Evolutionary conservation across 2,329 filamentous ascomycete genomes (phyloP).

Genomic region (Fusarium sp.): DNA sequence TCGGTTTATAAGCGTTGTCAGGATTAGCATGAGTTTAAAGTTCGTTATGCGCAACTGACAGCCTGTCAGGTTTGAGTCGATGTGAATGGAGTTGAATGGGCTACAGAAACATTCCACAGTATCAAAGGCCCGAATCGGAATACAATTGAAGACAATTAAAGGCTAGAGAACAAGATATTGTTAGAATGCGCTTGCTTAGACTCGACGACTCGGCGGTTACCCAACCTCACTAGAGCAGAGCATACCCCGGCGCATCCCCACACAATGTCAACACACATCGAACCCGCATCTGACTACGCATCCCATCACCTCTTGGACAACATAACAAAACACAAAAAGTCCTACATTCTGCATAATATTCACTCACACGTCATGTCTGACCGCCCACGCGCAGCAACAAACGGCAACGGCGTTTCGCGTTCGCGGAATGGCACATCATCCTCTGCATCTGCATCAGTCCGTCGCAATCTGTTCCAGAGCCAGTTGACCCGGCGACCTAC

Average conservation of each 20-base stretch:
- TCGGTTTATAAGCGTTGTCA: constrained; percentile 16
- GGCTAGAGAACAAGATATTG: not conserved
- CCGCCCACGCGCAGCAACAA: constrained; percentile 36
- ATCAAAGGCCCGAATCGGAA: not conserved
- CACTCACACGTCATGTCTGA: constrained; percentile 36
- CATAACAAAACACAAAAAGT: constrained; percentile 14
- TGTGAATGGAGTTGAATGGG: not conserved
- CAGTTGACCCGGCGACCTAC: constrained; percentile 69
- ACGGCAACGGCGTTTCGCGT: constrained; percentile 29
- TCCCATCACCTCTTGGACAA: not conserved
- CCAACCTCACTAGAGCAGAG: constrained; percentile 16
- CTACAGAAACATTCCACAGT: not conserved
- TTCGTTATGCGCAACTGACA: not conserved
- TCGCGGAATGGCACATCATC: constrained; percentile 35
- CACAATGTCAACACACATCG: constrained; percentile 37
- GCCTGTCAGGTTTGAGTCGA: not conserved
- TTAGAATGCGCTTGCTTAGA: not conserved
- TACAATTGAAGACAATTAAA: too few relatives aligned
- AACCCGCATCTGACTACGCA: constrained; percentile 20
- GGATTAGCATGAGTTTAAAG: constrained; percentile 13
- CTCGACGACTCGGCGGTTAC: constrained; percentile 5
- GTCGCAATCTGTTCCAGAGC: constrained; percentile 68
- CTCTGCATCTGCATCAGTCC: constrained; percentile 38
- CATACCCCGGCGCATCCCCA: constrained; percentile 38
- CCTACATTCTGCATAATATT: not conserved